Percentiles rank a stretch among this genome's conserved stretches.
Conservation (phyloP, 2,329 filamentous ascomycete species). For the Aureobasidium sp. region DNA sequence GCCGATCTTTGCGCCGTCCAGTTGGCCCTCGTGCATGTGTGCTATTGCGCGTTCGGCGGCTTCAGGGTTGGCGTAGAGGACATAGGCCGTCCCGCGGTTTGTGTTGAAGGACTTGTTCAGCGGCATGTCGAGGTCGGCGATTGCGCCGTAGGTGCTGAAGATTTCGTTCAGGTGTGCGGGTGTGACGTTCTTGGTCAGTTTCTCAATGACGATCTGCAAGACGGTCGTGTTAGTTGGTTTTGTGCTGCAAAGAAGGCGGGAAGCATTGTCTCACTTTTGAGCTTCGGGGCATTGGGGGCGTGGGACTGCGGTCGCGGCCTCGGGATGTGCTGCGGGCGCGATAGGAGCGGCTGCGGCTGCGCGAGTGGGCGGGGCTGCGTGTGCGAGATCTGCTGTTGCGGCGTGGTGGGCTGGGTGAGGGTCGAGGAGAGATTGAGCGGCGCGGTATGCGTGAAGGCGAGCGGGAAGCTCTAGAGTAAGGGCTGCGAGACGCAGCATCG, state of each 20-base stretch:
- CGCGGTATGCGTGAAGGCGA: background rate
- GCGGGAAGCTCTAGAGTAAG: background rate
- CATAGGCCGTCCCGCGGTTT: slow-evolving; percentile 89
- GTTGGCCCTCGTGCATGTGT: slow-evolving; percentile 95
- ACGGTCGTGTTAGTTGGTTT: background rate
- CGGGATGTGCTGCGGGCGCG: slow-evolving; percentile 2
- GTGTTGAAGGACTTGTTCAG: slow-evolving; percentile 78
- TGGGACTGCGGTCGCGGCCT: background rate
- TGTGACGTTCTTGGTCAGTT: slow-evolving; percentile 89
- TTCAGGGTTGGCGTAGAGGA: slow-evolving; percentile 66
- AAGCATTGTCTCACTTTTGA: background rate
- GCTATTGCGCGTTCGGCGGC: slow-evolving; percentile 84
- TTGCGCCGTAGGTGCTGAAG: slow-evolving; percentile 78
- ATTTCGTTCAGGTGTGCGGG: slow-evolving; percentile 84
- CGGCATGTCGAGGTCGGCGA: slow-evolving; percentile 81
- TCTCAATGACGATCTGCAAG: slow-evolving; percentile 81
- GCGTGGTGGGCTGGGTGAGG: slow-evolving; percentile 1
- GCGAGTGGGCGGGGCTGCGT: slow-evolving; percentile 5
- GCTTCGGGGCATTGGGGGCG: slow-evolving; percentile 12
- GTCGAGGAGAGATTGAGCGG: slow-evolving; percentile 8
- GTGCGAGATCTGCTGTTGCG: slow-evolving; percentile 7
- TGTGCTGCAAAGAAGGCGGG: background rate
- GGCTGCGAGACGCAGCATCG: background rate
- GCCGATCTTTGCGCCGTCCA: slow-evolving; percentile 73
- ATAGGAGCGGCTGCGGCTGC: background rate